Evolutionary conservation across 2,329 filamentous ascomycete genomes (phyloP).

Genomic region (Apiospora marii): DNA sequence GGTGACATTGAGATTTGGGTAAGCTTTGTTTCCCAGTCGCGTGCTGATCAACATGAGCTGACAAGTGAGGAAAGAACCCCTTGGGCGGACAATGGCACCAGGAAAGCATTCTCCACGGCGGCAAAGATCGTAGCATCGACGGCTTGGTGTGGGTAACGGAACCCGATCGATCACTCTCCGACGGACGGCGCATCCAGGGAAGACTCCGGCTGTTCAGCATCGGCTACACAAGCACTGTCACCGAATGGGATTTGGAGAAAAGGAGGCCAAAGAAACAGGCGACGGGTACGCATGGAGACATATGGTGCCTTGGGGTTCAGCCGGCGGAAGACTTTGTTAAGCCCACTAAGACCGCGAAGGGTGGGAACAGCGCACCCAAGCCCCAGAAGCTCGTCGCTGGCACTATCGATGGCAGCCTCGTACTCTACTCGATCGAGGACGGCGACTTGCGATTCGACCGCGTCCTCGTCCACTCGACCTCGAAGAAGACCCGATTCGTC

Average conservation of each 20-base stretch:
- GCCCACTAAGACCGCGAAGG: conserved; percentile 33
- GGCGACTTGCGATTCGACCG: conserved; percentile 82
- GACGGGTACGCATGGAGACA: conserved; percentile 91
- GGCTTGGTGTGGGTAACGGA: conserved; percentile 92
- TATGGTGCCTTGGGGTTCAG: conserved; percentile 95
- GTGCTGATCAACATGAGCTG: not conserved
- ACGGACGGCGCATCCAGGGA: conserved; percentile 70
- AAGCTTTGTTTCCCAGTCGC: not conserved
- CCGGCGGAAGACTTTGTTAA: conserved; percentile 54
- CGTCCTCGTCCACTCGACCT: conserved; percentile 76
- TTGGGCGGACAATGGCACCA: conserved; percentile 84
- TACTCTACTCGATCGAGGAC: conserved; percentile 86
- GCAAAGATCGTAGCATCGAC: conserved; percentile 86
- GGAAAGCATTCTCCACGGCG: conserved; percentile 84
- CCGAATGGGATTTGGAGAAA: conserved; percentile 90
- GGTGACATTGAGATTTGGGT: conserved; percentile 96
- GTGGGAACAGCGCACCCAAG: conserved; percentile 33
- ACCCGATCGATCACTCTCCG: conserved; percentile 72
- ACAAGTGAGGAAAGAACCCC: conserved; percentile 63
- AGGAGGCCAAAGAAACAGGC: conserved; percentile 82
- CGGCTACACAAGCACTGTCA: conserved; percentile 89
- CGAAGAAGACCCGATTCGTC: conserved; percentile 87
- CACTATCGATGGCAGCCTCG: conserved; percentile 89
- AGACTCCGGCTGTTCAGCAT: conserved; percentile 92
- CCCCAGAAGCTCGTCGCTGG: conserved; percentile 78